Conservation (phyloP, 2,329 filamentous ascomycete genomes). For the Neonectria hederae region DNA sequence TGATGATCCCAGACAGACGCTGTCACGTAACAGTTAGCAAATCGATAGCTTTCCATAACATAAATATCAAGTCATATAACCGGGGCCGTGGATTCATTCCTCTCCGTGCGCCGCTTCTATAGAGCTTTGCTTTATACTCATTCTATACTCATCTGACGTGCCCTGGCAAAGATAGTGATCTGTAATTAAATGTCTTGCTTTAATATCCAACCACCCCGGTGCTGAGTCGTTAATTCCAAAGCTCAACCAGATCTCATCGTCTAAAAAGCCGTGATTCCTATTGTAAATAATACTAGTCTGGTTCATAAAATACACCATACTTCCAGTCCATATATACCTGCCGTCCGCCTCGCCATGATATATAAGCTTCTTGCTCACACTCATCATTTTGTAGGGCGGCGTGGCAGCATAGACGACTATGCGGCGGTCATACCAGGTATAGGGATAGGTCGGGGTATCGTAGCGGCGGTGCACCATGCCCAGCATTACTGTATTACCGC, state of each 20-base stretch:
- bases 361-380: slow-evolving; percentile 37
- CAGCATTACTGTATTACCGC: slow-evolving; percentile 34
- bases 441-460: slow-evolving; percentile 32
- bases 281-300: slow-evolving; percentile 22
- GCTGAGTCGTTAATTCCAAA: slow-evolving; percentile 36
- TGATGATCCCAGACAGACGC: background rate
- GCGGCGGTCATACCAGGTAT: slow-evolving; percentile 38
- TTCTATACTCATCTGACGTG: slow-evolving; percentile 22
- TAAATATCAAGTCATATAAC: slow-evolving; percentile 7
- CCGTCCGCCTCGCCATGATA: slow-evolving; percentile 36
- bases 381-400: slow-evolving; percentile 35
- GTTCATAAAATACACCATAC: slow-evolving; percentile 35
- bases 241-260: slow-evolving; percentile 37
- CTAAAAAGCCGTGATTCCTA: slow-evolving; percentile 31
- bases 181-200: slow-evolving; percentile 31
- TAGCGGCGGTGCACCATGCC: slow-evolving; percentile 40
- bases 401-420: slow-evolving; percentile 35
- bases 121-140: slow-evolving; percentile 25
- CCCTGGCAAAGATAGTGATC: slow-evolving; percentile 35
- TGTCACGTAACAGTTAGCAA: slow-evolving; percentile 17
- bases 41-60: slow-evolving; percentile 7
- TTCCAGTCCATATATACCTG: slow-evolving; percentile 38
- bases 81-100: background rate
- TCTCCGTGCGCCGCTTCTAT: background rate
- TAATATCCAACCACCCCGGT: slow-evolving; percentile 35